A percentile compares a stretch with the other conserved stretches of the same genome.
Conservation (phyloP, 192 early-diverging fungal species). For the Linnemannia elongata region DNA sequence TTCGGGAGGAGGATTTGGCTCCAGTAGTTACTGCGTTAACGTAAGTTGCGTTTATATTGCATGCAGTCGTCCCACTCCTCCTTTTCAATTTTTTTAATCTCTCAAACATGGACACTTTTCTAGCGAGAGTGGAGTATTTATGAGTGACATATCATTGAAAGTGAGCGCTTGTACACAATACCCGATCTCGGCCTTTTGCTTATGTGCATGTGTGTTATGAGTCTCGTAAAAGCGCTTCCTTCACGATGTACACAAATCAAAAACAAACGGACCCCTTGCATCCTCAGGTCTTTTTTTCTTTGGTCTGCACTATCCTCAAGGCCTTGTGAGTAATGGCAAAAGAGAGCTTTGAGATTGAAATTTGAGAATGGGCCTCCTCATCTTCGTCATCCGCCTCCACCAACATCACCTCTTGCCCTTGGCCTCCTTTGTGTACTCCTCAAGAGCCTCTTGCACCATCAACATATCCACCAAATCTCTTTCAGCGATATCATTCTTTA, state of each 20-base stretch:
- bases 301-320: not conserved
- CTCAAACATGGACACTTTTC: not conserved
- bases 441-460: not conserved
- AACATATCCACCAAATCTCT: not conserved
- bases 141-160: not conserved
- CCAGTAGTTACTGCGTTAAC: not conserved
- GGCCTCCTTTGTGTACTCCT: not conserved
- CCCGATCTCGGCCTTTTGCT: not conserved
- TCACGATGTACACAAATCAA: not conserved
- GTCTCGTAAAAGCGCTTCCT: not conserved
- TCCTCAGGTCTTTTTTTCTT: not conserved
- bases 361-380: constrained; percentile 2
- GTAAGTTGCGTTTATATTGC: constrained; percentile 3
- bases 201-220: not conserved
- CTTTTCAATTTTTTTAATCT: not conserved
- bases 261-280: not conserved
- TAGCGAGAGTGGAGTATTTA: not conserved
- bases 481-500: not conserved
- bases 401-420: not conserved
- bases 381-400: not conserved
- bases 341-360: not conserved
- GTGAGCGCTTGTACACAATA: not conserved
- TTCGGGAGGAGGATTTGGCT: not conserved
- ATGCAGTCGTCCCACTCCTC: not conserved
- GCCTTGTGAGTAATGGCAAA: not conserved